Conservation (phyloP, 768 basidiomycete genomes). For the Mycena rebaudengoi region DNA sequence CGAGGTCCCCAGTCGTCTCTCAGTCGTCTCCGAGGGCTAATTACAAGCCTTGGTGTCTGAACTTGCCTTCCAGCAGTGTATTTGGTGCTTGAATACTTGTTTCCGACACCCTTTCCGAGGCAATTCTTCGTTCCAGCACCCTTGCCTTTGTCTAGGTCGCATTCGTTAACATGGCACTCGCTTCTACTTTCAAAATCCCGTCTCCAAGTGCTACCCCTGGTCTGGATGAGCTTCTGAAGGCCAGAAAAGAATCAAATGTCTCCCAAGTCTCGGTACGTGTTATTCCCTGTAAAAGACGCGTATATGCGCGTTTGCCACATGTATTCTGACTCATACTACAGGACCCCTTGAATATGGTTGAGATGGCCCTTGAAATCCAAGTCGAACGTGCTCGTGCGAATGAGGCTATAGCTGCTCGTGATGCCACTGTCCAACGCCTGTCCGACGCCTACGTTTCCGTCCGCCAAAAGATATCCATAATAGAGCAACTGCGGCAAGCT, state of each 20-base stretch:
- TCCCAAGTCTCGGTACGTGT: slow-evolving; percentile 15
- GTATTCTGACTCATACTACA: slow-evolving; percentile 26
- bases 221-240: slow-evolving; percentile 20
- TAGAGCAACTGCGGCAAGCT: slow-evolving; percentile 57
- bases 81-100: no score
- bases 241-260: slow-evolving; percentile 13
- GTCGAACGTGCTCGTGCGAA: slow-evolving; percentile 58
- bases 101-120: no score
- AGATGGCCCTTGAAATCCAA: slow-evolving; percentile 64
- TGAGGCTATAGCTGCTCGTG: slow-evolving; percentile 71
- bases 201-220: slow-evolving; percentile 3
- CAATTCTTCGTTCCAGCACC: no score
- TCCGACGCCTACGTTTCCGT: slow-evolving; percentile 67
- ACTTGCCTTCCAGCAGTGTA: no score
- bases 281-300: neutral
- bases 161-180: slow-evolving; percentile 12
- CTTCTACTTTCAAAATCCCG: slow-evolving; percentile 6
- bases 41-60: no score
- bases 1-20: no score
- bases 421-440: slow-evolving; percentile 65
- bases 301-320: slow-evolving; percentile 6
- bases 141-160: no score
- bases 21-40: no score
- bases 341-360: slow-evolving; percentile 57
- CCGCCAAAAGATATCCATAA: slow-evolving; percentile 63